Evolutionary conservation across 345 rosid species (phyloP), one percentile per base, ranked within the genome.

Genomic region (Arabis alpina): DNA sequence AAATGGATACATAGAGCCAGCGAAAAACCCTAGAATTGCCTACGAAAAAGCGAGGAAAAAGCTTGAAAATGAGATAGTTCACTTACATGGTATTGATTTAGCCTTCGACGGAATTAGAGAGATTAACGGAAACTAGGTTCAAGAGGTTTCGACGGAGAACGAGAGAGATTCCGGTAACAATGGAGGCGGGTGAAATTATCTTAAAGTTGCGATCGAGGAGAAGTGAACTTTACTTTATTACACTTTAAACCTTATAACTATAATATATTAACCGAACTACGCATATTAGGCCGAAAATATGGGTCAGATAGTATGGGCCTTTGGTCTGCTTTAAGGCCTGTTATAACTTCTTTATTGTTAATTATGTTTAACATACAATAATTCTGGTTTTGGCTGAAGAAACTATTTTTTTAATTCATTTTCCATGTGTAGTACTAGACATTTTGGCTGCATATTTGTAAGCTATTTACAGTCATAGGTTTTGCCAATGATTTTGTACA

Each of bases 151-250:
- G 65, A 53, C 70, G 79, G 79, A 64, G 79, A 76, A 36, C 32
- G 72, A 50, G 39, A 36, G 56, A 68, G 66, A 62, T 43, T 50
- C 75, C 75, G 75, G 75, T 41, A 13, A 64, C 32, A 39, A 40
- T 45, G 74, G 75, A 63, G 75, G 79, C 71, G 79, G 66, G 56
- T 64, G 75, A 36, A 56, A 70, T 64, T 74, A 76, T 70, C 79
- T 76, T 54, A 2, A 61, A 62, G 60, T 40, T 68, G 65, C 70
- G 79, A 76, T 76, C 76, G 68, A 63, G 16, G 10, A 50, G 14
- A 34, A 48, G 24, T 42, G 48, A 54, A 55, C 64, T 28, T 51
- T 32, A 3, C 8, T 14, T 62, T 62, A 54, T 76, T 76, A 0
- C 27, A 55, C 9, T 63, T 24, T 15, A 42, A 8, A 5, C 66